Percentiles rank a stretch among this genome's conserved stretches.
phyloP scores from a whole-genome alignment of 2,329 filamentous ascomycete genomes.

The Lasiodiplodia gonubiensis region DNA sequence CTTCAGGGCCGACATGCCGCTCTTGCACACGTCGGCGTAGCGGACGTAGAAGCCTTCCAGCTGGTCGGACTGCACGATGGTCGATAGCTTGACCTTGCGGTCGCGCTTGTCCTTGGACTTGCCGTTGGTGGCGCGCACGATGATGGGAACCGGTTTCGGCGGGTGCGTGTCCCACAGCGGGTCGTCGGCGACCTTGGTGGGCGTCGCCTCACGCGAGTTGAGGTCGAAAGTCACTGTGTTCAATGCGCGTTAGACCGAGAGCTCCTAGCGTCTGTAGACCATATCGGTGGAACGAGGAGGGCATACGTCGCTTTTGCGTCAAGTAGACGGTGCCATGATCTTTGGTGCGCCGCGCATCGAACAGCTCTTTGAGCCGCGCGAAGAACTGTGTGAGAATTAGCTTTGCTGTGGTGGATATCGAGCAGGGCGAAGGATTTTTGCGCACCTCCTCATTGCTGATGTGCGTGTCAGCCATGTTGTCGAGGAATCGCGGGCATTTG shows the following conservation, averaged over 20 bases:
- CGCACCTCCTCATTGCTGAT: constrained; percentile 67
- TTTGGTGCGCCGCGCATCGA: constrained; percentile 69
- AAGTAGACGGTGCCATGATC: constrained; percentile 76
- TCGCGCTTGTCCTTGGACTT: constrained; percentile 59
- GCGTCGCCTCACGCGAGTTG: neutral
- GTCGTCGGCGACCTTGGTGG: constrained; percentile 50
- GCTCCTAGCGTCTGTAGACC: too few species aligned
- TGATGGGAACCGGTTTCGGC: constrained; percentile 68
- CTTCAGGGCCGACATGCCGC: constrained; percentile 86
- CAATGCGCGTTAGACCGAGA: neutral
- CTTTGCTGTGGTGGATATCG: neutral
- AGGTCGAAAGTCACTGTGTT: constrained; percentile 48
- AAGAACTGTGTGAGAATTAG: constrained; percentile 69
- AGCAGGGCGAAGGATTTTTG: constrained; percentile 15
- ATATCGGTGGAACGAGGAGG: neutral
- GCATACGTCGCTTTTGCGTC: constrained; percentile 74
- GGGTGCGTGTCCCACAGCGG: constrained; percentile 66
- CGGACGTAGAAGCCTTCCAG: constrained; percentile 80
- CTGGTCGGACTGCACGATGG: constrained; percentile 76
- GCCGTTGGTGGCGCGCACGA: constrained; percentile 86
- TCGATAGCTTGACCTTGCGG: constrained; percentile 77
- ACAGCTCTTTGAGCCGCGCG: constrained; percentile 68
- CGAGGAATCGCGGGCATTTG: constrained; percentile 14
- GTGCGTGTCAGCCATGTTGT: constrained; percentile 48
- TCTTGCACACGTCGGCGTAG: constrained; percentile 91